phyloP scores from a whole-genome alignment of 2,329 filamentous ascomycete species.

The Plenodomus biglobosus region DNA sequence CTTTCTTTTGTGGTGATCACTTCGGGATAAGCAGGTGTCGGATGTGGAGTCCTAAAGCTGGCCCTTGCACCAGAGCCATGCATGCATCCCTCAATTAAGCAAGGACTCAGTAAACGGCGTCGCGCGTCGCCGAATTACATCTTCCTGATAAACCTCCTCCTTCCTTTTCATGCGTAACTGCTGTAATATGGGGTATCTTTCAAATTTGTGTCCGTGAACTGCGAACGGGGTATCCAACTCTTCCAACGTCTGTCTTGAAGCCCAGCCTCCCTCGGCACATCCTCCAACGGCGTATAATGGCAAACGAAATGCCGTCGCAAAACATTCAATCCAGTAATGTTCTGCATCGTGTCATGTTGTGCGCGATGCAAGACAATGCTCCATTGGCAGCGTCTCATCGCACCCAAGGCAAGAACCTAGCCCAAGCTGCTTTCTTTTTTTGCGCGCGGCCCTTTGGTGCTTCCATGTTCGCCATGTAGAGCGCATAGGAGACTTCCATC shows the following conservation, averaged over 20 bases:
- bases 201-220: slow-evolving; percentile 2
- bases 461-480: slow-evolving; percentile 25
- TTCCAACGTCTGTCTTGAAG: not conserved
- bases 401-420: slow-evolving; percentile 21
- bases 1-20: slow-evolving; percentile 3
- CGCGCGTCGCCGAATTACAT: not conserved
- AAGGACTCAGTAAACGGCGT: not conserved
- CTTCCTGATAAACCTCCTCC: not conserved
- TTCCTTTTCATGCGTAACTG: not conserved
- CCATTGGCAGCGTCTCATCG: slow-evolving; percentile 5
- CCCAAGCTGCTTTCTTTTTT: slow-evolving; percentile 25
- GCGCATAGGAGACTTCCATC: slow-evolving; percentile 26
- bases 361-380: not conserved
- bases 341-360: not conserved
- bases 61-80: slow-evolving; percentile 10
- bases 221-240: slow-evolving; percentile 7
- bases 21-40: slow-evolving; percentile 2
- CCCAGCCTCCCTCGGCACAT: too few relatives aligned
- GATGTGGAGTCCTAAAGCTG: slow-evolving; percentile 5
- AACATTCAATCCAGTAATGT: not conserved
- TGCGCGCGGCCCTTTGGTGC: slow-evolving; percentile 9
- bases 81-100: not conserved
- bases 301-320: not conserved
- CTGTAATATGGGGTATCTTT: slow-evolving; percentile 10
- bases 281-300: not conserved